Evolutionary conservation across 2,329 filamentous ascomycete species (phyloP).

Genomic region (Fusarium sp.): DNA sequence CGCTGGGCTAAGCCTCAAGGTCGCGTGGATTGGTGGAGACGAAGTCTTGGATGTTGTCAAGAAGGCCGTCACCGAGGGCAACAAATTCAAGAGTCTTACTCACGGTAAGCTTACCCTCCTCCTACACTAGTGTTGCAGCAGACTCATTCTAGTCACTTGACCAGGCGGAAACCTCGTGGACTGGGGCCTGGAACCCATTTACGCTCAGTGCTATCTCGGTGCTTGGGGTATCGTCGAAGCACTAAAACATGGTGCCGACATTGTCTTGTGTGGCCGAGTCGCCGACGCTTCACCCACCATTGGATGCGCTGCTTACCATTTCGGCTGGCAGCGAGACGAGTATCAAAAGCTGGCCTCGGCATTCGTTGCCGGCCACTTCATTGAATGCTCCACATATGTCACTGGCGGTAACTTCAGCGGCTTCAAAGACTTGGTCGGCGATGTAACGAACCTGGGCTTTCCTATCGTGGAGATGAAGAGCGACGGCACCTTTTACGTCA

Average conservation of each 20-base stretch:
- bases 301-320: conserved; percentile 66
- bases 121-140: neutral
- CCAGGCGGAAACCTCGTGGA: conserved; percentile 43
- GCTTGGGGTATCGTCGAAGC: conserved; percentile 58
- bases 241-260: conserved; percentile 55
- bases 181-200: conserved; percentile 44
- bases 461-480: conserved; percentile 50
- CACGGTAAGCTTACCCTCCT: neutral
- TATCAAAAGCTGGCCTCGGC: conserved; percentile 61
- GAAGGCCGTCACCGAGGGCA: conserved; percentile 19
- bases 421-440: conserved; percentile 45
- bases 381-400: conserved; percentile 65
- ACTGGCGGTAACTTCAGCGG: conserved; percentile 66
- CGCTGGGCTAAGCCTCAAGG: conserved; percentile 47
- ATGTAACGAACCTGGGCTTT: conserved; percentile 44
- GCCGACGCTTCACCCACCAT: conserved; percentile 63
- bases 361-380: conserved; percentile 62
- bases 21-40: conserved; percentile 51
- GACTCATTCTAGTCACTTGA: conserved; percentile 33
- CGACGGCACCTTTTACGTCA: conserved; percentile 48
- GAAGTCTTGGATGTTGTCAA: conserved; percentile 47
- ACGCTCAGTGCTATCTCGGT: conserved; percentile 59
- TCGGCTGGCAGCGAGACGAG: conserved; percentile 59
- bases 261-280: conserved; percentile 60
- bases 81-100: neutral